These are phyloP conservation scores for Pichia sp. DNA, from an alignment of 1,139 yeast species.

Conservation along the genomic window DNA sequence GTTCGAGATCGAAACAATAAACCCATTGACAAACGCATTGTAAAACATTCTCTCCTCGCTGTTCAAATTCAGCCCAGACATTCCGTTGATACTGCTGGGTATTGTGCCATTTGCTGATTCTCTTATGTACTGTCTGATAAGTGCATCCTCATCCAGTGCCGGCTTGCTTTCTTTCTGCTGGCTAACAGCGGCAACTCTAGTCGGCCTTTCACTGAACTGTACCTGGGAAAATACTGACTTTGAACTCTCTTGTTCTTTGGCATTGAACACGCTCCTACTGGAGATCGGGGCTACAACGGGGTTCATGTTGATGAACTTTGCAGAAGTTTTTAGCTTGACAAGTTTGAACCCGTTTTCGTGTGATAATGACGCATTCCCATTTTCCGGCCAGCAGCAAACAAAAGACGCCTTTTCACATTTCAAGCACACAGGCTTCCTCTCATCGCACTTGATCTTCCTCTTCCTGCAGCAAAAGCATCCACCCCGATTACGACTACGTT, in stretches of 20 bases:
- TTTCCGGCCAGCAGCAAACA: constrained; percentile 16
- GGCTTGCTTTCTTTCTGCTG: not conserved
- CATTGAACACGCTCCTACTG: not conserved
- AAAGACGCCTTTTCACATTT: constrained; percentile 7
- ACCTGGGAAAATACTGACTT: not conserved
- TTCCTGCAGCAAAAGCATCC: constrained; percentile 18
- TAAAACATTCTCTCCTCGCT: constrained; percentile 16
- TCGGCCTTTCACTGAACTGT: not conserved
- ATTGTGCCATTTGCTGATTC: not conserved
- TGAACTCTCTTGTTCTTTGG: not conserved
- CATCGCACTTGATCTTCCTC: constrained; percentile 18
- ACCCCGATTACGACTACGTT: constrained; percentile 4
- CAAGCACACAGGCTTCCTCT: constrained; percentile 8
- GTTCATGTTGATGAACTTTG: constrained; percentile 3
- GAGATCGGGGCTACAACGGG: not conserved
- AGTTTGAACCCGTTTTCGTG: constrained; percentile 11
- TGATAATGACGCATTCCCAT: constrained; percentile 10
- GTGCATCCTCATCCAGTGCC: constrained; percentile 8
- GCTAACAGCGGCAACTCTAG: not conserved
- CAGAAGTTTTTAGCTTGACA: not conserved
- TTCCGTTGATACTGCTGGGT: not conserved
- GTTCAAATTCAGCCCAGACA: not conserved
- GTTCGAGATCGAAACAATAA: constrained; percentile 38
- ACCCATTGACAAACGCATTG: constrained; percentile 37
- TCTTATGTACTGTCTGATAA: constrained; percentile 10